A percentile compares a stretch with the other conserved stretches of the same genome.
Conservation (phyloP, 1,139 yeast genomes). For the Suhomyces maxii region DNA sequence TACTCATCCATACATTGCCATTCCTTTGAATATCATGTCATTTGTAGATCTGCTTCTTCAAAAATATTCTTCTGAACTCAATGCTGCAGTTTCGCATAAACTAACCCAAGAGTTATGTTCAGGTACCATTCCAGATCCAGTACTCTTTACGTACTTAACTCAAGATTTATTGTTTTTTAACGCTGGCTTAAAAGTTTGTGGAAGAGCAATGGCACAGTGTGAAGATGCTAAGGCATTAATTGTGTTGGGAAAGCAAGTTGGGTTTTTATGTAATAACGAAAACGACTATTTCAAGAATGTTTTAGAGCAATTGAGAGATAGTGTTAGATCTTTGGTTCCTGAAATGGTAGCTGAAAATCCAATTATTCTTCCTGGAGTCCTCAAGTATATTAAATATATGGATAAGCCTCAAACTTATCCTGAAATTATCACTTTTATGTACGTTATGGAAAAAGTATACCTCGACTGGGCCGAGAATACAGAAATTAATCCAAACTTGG, state of each 20-base stretch:
- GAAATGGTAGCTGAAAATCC: conserved; percentile 18
- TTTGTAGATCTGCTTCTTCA: conserved; percentile 12
- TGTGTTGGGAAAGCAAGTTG: conserved; percentile 49
- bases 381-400: conserved; percentile 38
- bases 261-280: conserved; percentile 49
- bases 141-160: conserved; percentile 43
- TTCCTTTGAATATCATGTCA: conserved; percentile 3
- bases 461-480: conserved; percentile 49
- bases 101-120: conserved; percentile 48
- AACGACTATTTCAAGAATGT: conserved; percentile 46
- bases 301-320: conserved; percentile 31
- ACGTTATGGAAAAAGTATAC: conserved; percentile 52
- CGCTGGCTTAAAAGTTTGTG: conserved; percentile 42
- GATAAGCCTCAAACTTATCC: conserved; percentile 36
- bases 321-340: conserved; percentile 17
- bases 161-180: conserved; percentile 54
- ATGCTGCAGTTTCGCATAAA: conserved; percentile 38
- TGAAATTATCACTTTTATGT: conserved; percentile 46
- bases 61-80: conserved; percentile 24
- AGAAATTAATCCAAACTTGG: conserved; percentile 27
- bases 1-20: not conserved
- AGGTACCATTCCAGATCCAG: conserved; percentile 45
- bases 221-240: conserved; percentile 38
- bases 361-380: conserved; percentile 32
- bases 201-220: conserved; percentile 46